Conservation (phyloP, 139 green algal species). For the Microglena sp. region DNA sequence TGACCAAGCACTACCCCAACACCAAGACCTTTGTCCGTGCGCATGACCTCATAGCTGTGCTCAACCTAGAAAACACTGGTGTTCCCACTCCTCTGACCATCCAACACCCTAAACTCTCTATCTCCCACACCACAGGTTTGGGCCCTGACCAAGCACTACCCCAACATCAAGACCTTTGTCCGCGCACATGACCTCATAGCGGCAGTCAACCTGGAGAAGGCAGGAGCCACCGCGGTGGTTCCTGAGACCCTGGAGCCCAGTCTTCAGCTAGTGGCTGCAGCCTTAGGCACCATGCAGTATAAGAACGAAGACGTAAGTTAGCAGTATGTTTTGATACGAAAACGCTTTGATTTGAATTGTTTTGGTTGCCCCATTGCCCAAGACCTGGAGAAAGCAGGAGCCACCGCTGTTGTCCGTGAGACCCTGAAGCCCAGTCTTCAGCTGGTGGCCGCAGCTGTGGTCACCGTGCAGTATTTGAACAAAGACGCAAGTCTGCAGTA, state of each 20-base stretch:
- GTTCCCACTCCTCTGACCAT: no score
- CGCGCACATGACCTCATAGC: conserved; percentile 90
- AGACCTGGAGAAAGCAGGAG: conserved; percentile 78
- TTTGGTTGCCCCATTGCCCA: no score
- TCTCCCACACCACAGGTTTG: no score
- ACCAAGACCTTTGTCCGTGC: conserved; percentile 91
- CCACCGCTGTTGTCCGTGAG: conserved; percentile 61
- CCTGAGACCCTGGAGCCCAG: conserved; percentile 94
- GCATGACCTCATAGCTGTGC: conserved; percentile 84
- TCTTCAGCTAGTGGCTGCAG: conserved; percentile 87
- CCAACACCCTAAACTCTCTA: no score
- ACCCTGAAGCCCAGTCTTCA: conserved; percentile 92
- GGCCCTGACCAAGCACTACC: conserved; percentile 87
- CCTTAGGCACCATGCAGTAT: conserved; percentile 57
- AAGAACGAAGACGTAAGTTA: neutral
- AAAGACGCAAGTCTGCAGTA: neutral
- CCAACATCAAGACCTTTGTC: conserved; percentile 81
- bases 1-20: neutral
- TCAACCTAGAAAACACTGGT: no score
- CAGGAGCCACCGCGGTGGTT: conserved; percentile 22
- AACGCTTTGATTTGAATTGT: no score
- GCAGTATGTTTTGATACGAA: no score
- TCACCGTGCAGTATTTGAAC: conserved; percentile 23
- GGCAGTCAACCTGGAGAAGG: conserved; percentile 88
- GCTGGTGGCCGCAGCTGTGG: conserved; percentile 84